Percentiles rank a stretch among this genome's conserved stretches.
These are phyloP conservation scores for Fusarium sp. DNA, from an alignment of 2,329 filamentous ascomycete species.

Conservation along the genomic window DNA sequence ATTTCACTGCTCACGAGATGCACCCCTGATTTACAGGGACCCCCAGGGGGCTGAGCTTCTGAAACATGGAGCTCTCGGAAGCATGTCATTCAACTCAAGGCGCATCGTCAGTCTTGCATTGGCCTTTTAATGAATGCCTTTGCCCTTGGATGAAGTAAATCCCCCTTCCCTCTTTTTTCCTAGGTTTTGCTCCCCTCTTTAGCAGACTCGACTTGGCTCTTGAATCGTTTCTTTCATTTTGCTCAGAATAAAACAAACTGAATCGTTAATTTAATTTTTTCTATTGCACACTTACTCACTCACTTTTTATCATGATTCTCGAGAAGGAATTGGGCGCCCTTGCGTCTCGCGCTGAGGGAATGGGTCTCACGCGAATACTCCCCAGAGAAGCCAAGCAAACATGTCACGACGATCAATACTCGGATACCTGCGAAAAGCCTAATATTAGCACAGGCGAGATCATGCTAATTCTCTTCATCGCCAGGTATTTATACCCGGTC, in stretches of 20 bases:
- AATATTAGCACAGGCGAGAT: slow-evolving; percentile 17
- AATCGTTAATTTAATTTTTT: slow-evolving; percentile 20
- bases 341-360: slow-evolving; percentile 9
- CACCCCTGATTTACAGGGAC: slow-evolving; percentile 6
- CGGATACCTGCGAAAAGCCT: slow-evolving; percentile 39
- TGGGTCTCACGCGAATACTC: slow-evolving; percentile 29
- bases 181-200: slow-evolving; percentile 5
- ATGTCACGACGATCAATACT: slow-evolving; percentile 19
- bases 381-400: slow-evolving; percentile 31
- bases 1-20: slow-evolving; percentile 13
- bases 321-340: slow-evolving; percentile 7
- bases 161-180: background rate
- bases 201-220: slow-evolving; percentile 1
- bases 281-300: background rate
- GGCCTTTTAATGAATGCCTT: slow-evolving; percentile 20
- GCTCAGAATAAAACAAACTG: background rate
- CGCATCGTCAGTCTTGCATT: background rate
- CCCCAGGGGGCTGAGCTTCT: slow-evolving; percentile 27
- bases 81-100: background rate
- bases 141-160: background rate
- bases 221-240: background rate
- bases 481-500: slow-evolving; percentile 7
- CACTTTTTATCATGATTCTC: slow-evolving; percentile 24
- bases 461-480: slow-evolving; percentile 24
- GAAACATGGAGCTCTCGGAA: slow-evolving; percentile 35